Evolutionary conservation across 495 filamentous ascomycete species (phyloP), one percentile per base, ranked within the genome.

Genomic region (Penicillium chermesinum): DNA sequence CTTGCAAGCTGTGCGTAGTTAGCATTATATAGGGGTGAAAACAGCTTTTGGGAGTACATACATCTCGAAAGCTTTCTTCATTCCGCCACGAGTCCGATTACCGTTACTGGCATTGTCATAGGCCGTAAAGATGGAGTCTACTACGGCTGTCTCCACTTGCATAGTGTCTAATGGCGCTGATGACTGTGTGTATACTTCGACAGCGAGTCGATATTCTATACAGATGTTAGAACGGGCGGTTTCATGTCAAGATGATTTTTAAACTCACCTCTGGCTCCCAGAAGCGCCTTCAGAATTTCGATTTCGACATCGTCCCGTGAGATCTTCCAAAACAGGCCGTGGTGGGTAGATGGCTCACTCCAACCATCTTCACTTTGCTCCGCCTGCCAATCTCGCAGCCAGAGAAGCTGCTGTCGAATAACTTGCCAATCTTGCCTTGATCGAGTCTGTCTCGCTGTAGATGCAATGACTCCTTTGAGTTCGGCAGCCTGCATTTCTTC

Each of bases 51-150:
- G n/a, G 9, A 22, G 21, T 22, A 71, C 85, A 69, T 72, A 88
- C 83, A 90, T 88, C 34, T 95, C 88, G 54, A 84, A 80, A 36
- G 88, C 88, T 67, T 80, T 87, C 59, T 88, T 89, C 61, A 95
- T 78, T 4, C 86, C 88, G 9, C 91, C 91, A 46, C 88, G 77
- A 7, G 80, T 87, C 53, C 82, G 76, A 54, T 94, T 94, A 5
- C 89, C 87, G 64, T 95, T 96, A 42, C 85, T 91, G 25, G 91
- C 89, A 57, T 89, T 91, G 57, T 95, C 89, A 59, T 91, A 96
- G 2, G 80, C 80, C 12, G 80, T 72, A 72, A 89, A 83, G 1
- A 84, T 85, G 15, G 80, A 73, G 12, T 79, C 73, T 25, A 88
- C 69, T 15, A 93, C 73, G 2, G 86, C 81, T 10, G 79, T 72